Evolutionary conservation across 768 basidiomycete species (phyloP), one percentile per base, ranked within the genome.

Genomic region (Agaricus sinodeliciosus): DNA sequence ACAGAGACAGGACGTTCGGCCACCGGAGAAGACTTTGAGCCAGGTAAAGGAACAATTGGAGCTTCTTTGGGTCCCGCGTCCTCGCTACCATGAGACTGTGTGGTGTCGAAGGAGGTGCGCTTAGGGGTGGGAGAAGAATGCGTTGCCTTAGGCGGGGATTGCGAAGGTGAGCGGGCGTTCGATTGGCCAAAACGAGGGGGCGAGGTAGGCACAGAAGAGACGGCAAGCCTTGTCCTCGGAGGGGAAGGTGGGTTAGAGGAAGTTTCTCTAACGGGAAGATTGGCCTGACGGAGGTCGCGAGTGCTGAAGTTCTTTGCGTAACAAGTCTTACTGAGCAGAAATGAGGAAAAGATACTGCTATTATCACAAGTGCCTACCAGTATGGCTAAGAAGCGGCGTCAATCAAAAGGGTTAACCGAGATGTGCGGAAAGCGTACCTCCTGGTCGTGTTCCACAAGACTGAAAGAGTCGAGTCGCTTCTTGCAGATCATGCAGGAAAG

Each of bases 221-320:
- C 51, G n/a, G 39, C 42, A 22, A 22, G 22, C 22, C 22, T 3
- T 22, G 22, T 22, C 43, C 22, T 63, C 16, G 57, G 60, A 35
- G 59, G 54, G 39, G 53, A 60, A 11, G 61, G 56, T 16, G 51
- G 51, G n/a, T 43, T 46, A 13, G 36, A 34, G 3, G 51, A 46
- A 6, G 51, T 2, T 28, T 53, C 52, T 31, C 37, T 46, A 31
- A 79, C 65, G 22, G 85, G 81, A 9, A 87, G 78, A 62, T 87
- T 87, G 50, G 82, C 84, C 49, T 83, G 80, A 47, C 87, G 79
- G 28, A 89, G 75, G 61, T 87, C 81, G 49, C 78, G 76, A 8
- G 85, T 90, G 18, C 88, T 90, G 59, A 92, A 94, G 57, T 73
- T 79, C 73, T 83, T 87, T 48, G 81, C 63, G 63, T 94, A 90